Conservation (phyloP, 352 stramenopile genomes). For the Pythium aquatile region DNA sequence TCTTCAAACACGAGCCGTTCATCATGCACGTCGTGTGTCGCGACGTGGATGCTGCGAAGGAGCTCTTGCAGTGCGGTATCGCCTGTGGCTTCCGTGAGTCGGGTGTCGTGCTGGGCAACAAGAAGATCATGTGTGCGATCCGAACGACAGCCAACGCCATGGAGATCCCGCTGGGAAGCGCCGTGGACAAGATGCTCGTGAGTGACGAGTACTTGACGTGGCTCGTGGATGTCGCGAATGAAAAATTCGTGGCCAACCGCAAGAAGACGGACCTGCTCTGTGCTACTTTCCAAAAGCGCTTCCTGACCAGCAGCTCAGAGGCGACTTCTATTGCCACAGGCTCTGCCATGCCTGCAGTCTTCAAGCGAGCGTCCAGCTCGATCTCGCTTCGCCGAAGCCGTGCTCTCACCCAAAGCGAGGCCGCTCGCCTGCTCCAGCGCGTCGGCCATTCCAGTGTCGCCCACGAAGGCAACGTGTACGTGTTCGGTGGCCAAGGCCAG, state of each 20-base stretch:
- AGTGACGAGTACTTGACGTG: constrained; percentile 66
- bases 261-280: constrained; percentile 71
- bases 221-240: constrained; percentile 80
- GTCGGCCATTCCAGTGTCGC: constrained; percentile 63
- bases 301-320: constrained; percentile 20
- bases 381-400: constrained; percentile 24
- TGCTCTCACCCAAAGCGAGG: constrained; percentile 13
- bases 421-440: constrained; percentile 37
- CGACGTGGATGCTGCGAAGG: constrained; percentile 71
- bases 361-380: constrained; percentile 21
- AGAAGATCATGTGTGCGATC: constrained; percentile 90
- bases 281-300: constrained; percentile 49
- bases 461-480: constrained; percentile 40
- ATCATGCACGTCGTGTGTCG: constrained; percentile 91
- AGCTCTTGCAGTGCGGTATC: constrained; percentile 81
- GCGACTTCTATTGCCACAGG: background rate
- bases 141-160: constrained; percentile 84
- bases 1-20: constrained; percentile 91
- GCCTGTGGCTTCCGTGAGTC: constrained; percentile 87
- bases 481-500: constrained; percentile 71
- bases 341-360: background rate
- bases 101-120: constrained; percentile 84
- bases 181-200: constrained; percentile 50
- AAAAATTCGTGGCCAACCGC: constrained; percentile 82
- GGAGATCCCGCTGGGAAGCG: constrained; percentile 80